Conservation (phyloP, 371 early-diverging fungal species). For the Apophysomyces ossiformis region DNA sequence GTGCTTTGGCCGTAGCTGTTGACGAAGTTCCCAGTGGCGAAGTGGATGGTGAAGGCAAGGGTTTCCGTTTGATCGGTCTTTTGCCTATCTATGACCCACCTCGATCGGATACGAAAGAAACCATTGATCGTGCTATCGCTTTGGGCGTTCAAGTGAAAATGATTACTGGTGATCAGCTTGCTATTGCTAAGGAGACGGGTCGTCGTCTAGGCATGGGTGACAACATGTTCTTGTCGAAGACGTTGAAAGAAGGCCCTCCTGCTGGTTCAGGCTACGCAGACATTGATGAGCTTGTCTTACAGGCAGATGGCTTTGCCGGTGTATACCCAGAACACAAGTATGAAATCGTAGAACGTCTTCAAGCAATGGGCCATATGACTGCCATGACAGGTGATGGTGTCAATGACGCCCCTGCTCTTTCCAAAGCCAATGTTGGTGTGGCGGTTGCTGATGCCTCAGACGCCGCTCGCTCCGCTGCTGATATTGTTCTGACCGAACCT, state of each 20-base stretch:
- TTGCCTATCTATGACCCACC: slow-evolving; percentile 91
- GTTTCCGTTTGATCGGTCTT: slow-evolving; percentile 67
- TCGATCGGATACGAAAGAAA: slow-evolving; percentile 78
- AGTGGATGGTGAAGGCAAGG: slow-evolving; percentile 48
- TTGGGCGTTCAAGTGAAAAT: slow-evolving; percentile 93
- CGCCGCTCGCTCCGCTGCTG: slow-evolving; percentile 77
- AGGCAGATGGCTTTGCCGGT: slow-evolving; percentile 87
- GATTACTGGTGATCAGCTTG: slow-evolving; percentile 95
- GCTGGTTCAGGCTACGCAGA: slow-evolving; percentile 72
- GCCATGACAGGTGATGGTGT: slow-evolving; percentile 97
- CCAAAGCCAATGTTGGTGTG: slow-evolving; percentile 82
- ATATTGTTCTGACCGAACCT: slow-evolving; percentile 77
- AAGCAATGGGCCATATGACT: slow-evolving; percentile 79
- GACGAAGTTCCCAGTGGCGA: slow-evolving; percentile 61
- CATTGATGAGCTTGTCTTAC: slow-evolving; percentile 80
- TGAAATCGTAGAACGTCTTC: slow-evolving; percentile 90
- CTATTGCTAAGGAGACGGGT: slow-evolving; percentile 89
- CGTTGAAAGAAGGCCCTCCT: slow-evolving; percentile 74
- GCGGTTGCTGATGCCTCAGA: slow-evolving; percentile 83
- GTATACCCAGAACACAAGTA: slow-evolving; percentile 94
- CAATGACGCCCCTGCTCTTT: slow-evolving; percentile 95
- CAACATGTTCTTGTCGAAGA: slow-evolving; percentile 74
- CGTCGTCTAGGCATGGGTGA: slow-evolving; percentile 74
- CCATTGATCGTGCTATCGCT: slow-evolving; percentile 81
- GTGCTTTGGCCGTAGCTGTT: slow-evolving; percentile 80